phyloP scores from a whole-genome alignment of 129 eudicot genomes.

The Deinandra increscens region DNA sequence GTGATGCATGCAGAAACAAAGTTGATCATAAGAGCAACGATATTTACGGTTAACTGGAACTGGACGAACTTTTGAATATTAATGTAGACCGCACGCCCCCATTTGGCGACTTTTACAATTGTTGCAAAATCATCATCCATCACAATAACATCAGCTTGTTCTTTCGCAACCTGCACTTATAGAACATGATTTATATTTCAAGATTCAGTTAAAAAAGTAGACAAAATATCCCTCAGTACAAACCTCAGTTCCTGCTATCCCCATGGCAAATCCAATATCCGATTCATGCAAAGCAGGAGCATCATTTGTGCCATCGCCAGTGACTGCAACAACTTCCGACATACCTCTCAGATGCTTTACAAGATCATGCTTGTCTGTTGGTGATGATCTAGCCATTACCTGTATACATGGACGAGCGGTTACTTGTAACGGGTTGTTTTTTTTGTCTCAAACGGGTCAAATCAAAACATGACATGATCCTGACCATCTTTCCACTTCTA shows the following conservation, averaged over 20 bases:
- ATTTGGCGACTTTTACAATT: slow-evolving; percentile 79
- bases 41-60: slow-evolving; percentile 83
- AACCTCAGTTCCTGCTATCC: slow-evolving; percentile 96
- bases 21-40: slow-evolving; percentile 94
- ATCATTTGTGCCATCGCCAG: too few species aligned
- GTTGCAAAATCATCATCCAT: slow-evolving; percentile 89
- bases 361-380: too few species aligned
- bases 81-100: too few species aligned
- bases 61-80: slow-evolving; percentile 96
- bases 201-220: neutral
- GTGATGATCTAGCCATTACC: too few species aligned
- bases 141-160: slow-evolving; percentile 85
- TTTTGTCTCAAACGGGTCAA: slow-evolving; percentile 4
- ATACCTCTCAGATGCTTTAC: too few species aligned
- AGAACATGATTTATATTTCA: neutral
- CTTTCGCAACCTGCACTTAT: slow-evolving; percentile 75
- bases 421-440: neutral
- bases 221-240: slow-evolving; percentile 11
- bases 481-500: neutral
- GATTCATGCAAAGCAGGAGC: too few species aligned
- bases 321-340: too few species aligned
- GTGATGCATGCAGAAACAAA: slow-evolving; percentile 85
- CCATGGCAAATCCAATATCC: too few species aligned
- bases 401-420: slow-evolving; percentile 18
- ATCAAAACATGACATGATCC: neutral